Evolutionary conservation across 2,329 filamentous ascomycete species (phyloP), one percentile per base, ranked within the genome.

Genomic region (Beauveria sp.): DNA sequence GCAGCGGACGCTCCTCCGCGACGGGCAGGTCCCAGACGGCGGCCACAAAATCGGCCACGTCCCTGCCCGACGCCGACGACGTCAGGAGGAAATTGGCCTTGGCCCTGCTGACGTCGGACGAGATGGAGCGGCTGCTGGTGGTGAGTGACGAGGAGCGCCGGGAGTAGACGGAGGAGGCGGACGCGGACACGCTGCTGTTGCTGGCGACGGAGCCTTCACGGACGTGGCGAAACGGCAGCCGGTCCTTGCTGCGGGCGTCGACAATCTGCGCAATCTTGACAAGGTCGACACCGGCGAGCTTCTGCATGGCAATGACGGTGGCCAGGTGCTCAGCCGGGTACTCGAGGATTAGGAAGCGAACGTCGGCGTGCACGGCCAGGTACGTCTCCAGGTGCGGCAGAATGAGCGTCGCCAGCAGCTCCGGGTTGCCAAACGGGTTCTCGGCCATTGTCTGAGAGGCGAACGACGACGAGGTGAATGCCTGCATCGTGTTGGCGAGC

Each of bases 371-470:
- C 2, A 77, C 73, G 5, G 79, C 76, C 54, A 87, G 73, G 63
- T 85, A 87, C 0, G 79, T 79, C 66, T 87, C 84, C 1, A 88
- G 74, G 63, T 86, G 82, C 1, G 84, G 82, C 44, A 87, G 75
- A 24, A 87, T 76, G 2, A 86, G 74, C 0, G 80, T 80, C 2
- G 85, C 84, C 2, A 87, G 76, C 18, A 83, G 72, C 24, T 78
- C 73, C 1, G 81, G 77, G 65, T 83, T 80, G 18, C 76, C 75
- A 62, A 85, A 81, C 0, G 82, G 83, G 64, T 83, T 83, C 61
- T 80, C 78, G 37, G 78, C 75, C 3, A 10, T 37, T 6, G 76
- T 76, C 62, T 83, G 80, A 59, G 78, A 77, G 3, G 77, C 68
- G 8, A 81, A 70, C 1, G 77, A 77, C 61, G 82, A 82, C 1